A percentile compares a stretch with the other conserved stretches of the same genome.
These are phyloP conservation scores for Aspergillus hortae DNA, from an alignment of 2,329 filamentous ascomycete species.

Conservation along the genomic window DNA sequence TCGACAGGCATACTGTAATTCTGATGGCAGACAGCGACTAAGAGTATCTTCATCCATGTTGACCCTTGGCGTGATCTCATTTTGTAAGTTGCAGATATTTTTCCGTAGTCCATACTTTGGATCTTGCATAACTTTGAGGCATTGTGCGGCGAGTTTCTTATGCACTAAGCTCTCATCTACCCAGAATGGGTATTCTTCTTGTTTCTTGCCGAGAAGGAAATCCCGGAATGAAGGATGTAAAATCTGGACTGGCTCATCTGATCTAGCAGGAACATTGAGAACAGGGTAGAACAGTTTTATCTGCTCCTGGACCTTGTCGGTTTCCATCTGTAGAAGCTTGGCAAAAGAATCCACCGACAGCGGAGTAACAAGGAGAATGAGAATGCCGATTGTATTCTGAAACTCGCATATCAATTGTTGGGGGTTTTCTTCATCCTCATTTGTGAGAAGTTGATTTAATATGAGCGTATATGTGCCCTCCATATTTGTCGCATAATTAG, in stretches of 20 bases:
- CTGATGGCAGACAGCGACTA: slow-evolving; percentile 14
- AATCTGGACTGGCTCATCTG: slow-evolving; percentile 12
- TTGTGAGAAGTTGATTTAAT: slow-evolving; percentile 17
- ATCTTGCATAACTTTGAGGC: slow-evolving; percentile 18
- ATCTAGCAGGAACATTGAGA: slow-evolving; percentile 12
- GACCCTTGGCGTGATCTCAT: slow-evolving; percentile 1
- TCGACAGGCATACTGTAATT: slow-evolving; percentile 23
- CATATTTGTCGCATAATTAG: slow-evolving; percentile 15
- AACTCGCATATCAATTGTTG: slow-evolving; percentile 14
- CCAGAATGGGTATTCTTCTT: slow-evolving; percentile 22
- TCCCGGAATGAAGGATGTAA: slow-evolving; percentile 30
- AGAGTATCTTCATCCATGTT: slow-evolving; percentile 11
- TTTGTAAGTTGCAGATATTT: slow-evolving; percentile 15
- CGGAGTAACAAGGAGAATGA: slow-evolving; percentile 21
- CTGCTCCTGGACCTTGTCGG: slow-evolving; percentile 8
- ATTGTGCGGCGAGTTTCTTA: slow-evolving; percentile 21
- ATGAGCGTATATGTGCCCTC: slow-evolving; percentile 24
- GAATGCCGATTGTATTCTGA: slow-evolving; percentile 16
- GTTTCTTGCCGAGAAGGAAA: slow-evolving; percentile 22
- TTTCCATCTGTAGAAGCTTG: slow-evolving; percentile 7
- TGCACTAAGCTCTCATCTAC: slow-evolving; percentile 31
- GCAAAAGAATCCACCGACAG: slow-evolving; percentile 16
- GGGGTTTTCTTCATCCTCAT: slow-evolving; percentile 10
- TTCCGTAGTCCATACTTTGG: slow-evolving; percentile 4
- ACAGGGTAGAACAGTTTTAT: slow-evolving; percentile 17